Evolutionary conservation across 176 grass and related monocot species (phyloP), one percentile per base, ranked within the genome.

Genomic region (Rhynchospora pubera): DNA sequence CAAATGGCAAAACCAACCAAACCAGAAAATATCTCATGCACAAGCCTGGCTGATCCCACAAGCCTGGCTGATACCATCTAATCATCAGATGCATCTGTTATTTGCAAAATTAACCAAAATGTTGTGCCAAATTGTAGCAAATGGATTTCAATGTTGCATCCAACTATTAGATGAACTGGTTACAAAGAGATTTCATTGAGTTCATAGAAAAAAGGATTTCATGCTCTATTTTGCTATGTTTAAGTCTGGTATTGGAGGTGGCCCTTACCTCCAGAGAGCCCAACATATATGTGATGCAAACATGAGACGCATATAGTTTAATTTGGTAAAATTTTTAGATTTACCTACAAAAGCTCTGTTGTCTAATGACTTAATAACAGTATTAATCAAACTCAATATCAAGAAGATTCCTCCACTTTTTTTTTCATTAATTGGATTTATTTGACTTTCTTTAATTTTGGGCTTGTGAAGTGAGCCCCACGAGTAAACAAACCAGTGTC

Each of bases 381-480:
- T 34, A 66, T 66, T 13, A 67, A 67, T 42, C 65, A 42, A 15
- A 1, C 65, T 39, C 18, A 16, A 67, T n/a, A 67, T 66, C 28
- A 18, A 66, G 63, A 12, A 66, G 34, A 13, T 65, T 65, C 3
- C 62, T 39, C 26, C 63, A 28, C 26, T 28, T 14, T 66, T n/a
- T n/a, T 57, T 18, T 50, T 22, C 46, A 75, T 11, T 16, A 28
- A 75, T 75, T 52, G 52, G 5, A 9, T 21, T 70, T 16, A 30
- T 53, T 73, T 52, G 50, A 76, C 43, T 82, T n/a, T 90, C 62
- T 65, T 87, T 55, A 28, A 3, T 83, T 84, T 47, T 88, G 6
- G 79, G 86, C 78, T 62, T 84, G 6, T 89, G 39, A 83, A 98
- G 96, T 87, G 91, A 95, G 89, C 58, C 85, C 87, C 81, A 88